A percentile compares a stretch with the other conserved stretches of the same genome.
Evolutionary conservation across 768 basidiomycete genomes (phyloP).

Genomic region (Boletales sp.): DNA sequence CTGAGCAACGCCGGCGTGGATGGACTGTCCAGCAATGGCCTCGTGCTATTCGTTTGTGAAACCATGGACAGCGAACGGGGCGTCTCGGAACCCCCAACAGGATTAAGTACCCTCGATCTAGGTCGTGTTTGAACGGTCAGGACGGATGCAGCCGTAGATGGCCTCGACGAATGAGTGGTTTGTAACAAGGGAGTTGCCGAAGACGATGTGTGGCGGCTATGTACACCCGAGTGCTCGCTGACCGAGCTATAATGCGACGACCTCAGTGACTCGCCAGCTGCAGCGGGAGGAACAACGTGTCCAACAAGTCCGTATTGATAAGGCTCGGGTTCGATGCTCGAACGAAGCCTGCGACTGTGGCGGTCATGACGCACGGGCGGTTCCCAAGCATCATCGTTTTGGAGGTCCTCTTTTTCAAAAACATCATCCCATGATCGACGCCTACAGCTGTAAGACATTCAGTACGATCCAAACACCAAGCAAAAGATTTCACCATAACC

Average conservation of each 20-base stretch:
- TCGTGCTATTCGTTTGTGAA: conserved; percentile 13
- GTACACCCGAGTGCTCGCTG: conserved; percentile 18
- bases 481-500: conserved; percentile 40
- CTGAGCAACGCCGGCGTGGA: background rate
- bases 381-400: conserved; percentile 22
- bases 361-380: conserved; percentile 19
- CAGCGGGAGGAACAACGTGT: conserved; percentile 30
- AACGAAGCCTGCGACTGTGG: conserved; percentile 27
- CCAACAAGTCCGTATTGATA: conserved; percentile 66
- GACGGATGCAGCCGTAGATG: conserved; percentile 43
- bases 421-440: conserved; percentile 49
- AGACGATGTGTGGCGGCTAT: conserved; percentile 24
- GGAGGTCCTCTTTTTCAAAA: conserved; percentile 40
- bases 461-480: background rate
- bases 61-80: conserved; percentile 21
- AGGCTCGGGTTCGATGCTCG: conserved; percentile 44
- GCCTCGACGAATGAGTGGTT: conserved; percentile 30
- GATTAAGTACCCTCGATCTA: conserved; percentile 6
- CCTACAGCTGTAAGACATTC: conserved; percentile 36
- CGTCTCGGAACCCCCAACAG: background rate
- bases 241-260: conserved; percentile 30
- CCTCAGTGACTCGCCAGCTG: conserved; percentile 29
- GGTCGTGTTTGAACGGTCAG: conserved; percentile 28
- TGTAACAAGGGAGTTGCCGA: conserved; percentile 26
- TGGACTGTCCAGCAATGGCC: conserved; percentile 4